phyloP scores from a whole-genome alignment of 2,329 filamentous ascomycete genomes.

The Colletotrichum sojae region DNA sequence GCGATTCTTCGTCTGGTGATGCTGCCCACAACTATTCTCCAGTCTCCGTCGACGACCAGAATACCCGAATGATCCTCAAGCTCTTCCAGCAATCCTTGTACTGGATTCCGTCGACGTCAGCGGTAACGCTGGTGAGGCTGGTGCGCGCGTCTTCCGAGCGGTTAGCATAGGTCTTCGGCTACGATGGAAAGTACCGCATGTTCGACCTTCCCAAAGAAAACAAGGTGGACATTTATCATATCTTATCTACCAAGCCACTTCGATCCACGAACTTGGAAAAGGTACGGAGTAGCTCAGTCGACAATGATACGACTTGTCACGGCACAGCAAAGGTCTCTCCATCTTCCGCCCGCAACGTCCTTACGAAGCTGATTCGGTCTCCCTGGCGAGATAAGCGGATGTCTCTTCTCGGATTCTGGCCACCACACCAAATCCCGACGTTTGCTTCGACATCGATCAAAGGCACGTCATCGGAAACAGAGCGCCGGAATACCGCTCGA shows the following conservation, averaged over 20 bases:
- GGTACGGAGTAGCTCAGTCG: background rate
- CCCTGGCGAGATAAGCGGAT: constrained; percentile 22
- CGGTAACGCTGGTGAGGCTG: constrained; percentile 27
- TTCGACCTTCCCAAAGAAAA: constrained; percentile 36
- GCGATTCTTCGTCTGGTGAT: background rate
- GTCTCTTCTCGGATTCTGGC: constrained; percentile 13
- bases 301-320: constrained; percentile 25
- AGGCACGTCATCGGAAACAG: constrained; percentile 27
- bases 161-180: constrained; percentile 34
- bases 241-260: constrained; percentile 27
- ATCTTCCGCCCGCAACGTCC: background rate
- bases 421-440: constrained; percentile 21
- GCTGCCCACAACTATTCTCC: too few relatives aligned
- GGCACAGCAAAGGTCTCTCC: constrained; percentile 4
- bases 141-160: background rate
- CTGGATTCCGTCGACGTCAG: background rate
- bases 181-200: constrained; percentile 25
- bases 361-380: constrained; percentile 26
- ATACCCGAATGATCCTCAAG: background rate
- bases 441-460: constrained; percentile 11
- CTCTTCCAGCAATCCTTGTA: background rate
- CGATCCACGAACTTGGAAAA: constrained; percentile 23
- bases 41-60: too few relatives aligned
- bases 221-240: constrained; percentile 19
- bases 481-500: background rate